Evolutionary conservation across 495 filamentous ascomycete species (phyloP), one percentile per base, ranked within the genome.

Genomic region (Talaromyces adpressus): DNA sequence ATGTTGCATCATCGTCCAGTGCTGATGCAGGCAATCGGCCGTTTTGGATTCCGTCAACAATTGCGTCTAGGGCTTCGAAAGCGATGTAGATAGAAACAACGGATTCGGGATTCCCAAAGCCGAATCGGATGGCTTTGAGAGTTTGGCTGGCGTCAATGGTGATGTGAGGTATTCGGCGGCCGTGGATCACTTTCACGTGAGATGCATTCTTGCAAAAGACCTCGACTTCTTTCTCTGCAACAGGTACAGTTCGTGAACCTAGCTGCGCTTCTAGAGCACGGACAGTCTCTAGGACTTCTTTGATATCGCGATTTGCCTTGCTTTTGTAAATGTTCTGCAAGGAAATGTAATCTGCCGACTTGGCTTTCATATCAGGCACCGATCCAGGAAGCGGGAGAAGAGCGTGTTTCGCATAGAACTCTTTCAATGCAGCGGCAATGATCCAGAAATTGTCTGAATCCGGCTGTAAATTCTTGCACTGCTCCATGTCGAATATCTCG

Each of bases 311-410:
- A 29, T 89, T 87, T 32, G 95, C 91, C 71, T 97, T 97, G 25
- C 81, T 70, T 75, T 96, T 97, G 85, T 98, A 98, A 68, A 97
- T 86, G 67, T 90, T 96, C 76, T 98, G 94, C 27, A 99, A 81
- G 64, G 87, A 81, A 64, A 98, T 86, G 77, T 99, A 99, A 66
- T 96, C 91, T 56, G 84, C 87, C 20, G 92, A 96, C 73, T 93
- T 85, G 32, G 94, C 91, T 77, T 99, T 99, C 94, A 99, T 99
- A 75, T 99, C 94, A 6, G 94, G 95, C 14, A 98, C 80, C 20
- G 88, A 87, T 53, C 94, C 95, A 2, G 92, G 89, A 0, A 99
- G 77, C 20, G 94, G 94, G 6, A 98, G 83, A 45, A 86, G 82
- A 20, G 79, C 75, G 68, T 96, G 86, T 60, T 80, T 81, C 12